phyloP scores from a whole-genome alignment of 2,329 filamentous ascomycete genomes.

The Diaporthe humulicola region DNA sequence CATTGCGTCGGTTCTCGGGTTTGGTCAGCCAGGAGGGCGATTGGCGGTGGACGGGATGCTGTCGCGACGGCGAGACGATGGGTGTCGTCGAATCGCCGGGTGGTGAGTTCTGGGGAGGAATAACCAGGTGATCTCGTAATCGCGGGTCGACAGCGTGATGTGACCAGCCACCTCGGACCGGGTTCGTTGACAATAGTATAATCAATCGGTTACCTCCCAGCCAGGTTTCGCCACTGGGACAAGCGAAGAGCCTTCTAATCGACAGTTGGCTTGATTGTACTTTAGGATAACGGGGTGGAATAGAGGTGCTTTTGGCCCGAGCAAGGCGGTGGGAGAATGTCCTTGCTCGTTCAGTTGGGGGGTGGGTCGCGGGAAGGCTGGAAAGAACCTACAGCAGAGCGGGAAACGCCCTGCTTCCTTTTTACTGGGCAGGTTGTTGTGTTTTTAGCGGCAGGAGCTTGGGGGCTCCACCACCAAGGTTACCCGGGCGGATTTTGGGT shows the following conservation, averaged over 20 bases:
- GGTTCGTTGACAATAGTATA: neutral
- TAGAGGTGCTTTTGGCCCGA: constrained; percentile 6
- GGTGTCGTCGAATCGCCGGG: neutral
- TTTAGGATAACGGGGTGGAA: neutral
- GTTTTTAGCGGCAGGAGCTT: constrained; percentile 29
- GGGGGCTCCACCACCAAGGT: constrained; percentile 27
- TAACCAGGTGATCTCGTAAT: neutral
- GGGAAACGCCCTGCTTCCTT: constrained; percentile 10
- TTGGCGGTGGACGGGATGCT: constrained; percentile 22
- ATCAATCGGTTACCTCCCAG: constrained; percentile 18
- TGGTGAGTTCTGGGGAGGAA: neutral
- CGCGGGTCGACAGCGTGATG: neutral
- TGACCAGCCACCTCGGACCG: neutral
- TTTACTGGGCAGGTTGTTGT: constrained; percentile 25
- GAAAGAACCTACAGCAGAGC: neutral
- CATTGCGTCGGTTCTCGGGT: constrained; percentile 48
- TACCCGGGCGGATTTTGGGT: neutral
- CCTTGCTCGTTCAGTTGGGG: constrained; percentile 3
- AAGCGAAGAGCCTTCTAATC: neutral
- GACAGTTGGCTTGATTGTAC: constrained; percentile 4
- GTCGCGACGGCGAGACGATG: neutral
- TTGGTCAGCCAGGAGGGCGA: neutral
- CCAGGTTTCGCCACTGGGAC: neutral
- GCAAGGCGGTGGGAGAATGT: constrained; percentile 28
- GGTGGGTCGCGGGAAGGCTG: constrained; percentile 33